Evolutionary conservation across 1,139 yeast genomes (phyloP).

Genomic region (Kodamaea arcana): DNA sequence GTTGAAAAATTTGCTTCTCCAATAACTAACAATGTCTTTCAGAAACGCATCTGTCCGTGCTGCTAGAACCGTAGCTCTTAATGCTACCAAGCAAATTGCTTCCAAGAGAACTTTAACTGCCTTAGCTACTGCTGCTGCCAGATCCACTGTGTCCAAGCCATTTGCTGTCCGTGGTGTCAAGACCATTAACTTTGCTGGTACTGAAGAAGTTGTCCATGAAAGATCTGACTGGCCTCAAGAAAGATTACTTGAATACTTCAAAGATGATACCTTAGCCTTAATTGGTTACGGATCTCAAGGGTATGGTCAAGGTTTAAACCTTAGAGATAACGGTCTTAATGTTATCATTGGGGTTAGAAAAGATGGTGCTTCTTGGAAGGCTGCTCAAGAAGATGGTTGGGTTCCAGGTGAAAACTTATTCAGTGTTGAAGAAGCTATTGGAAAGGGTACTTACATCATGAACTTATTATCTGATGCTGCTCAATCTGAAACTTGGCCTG

Average conservation of each 20-base stretch:
- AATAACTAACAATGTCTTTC: constrained; percentile 44
- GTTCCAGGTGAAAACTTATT: constrained; percentile 98
- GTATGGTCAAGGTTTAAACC: constrained; percentile 98
- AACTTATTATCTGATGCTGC: constrained; percentile 99
- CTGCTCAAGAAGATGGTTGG: constrained; percentile 99
- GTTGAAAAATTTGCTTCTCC: background rate
- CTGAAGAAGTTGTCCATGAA: constrained; percentile 93
- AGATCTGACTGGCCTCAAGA: constrained; percentile 99
- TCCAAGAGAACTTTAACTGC: constrained; percentile 68
- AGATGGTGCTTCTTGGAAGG: constrained; percentile 99
- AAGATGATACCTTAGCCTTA: constrained; percentile 93
- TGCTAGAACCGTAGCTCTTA: constrained; percentile 56
- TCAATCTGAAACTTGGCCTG: constrained; percentile 96
- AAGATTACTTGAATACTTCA: constrained; percentile 92
- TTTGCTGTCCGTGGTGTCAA: constrained; percentile 76
- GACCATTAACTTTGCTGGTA: constrained; percentile 96
- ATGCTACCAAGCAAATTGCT: constrained; percentile 46
- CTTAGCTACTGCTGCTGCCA: constrained; percentile 47
- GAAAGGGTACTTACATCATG: constrained; percentile 91
- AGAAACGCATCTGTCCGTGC: constrained; percentile 61
- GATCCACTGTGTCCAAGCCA: constrained; percentile 41
- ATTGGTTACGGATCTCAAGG: constrained; percentile 99
- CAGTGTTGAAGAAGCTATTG: constrained; percentile 88
- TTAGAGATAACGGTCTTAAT: constrained; percentile 97
- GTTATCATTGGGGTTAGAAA: constrained; percentile 98